Base-by-base conservation (phyloP, 192 early-diverging fungal genomes). In the Podochytrium sp. region DNA sequence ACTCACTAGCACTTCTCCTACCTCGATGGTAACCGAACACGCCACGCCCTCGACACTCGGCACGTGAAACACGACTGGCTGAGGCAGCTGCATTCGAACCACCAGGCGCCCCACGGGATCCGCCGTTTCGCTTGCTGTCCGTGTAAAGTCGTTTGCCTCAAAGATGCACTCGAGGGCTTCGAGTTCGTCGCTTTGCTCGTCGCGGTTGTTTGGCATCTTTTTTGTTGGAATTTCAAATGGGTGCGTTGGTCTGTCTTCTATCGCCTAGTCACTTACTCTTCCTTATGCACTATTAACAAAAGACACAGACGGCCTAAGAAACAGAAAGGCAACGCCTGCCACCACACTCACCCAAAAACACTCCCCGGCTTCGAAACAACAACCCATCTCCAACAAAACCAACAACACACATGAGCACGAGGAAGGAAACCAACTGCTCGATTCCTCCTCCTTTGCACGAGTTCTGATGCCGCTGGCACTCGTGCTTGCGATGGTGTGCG, bases 381-480 rank as follows among this genome's bases (percentile, higher is more conserved):
- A 47, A 47, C n/a, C n/a, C n/a, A n/a, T n/a, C n/a, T n/a, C n/a
- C n/a, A n/a, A n/a, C n/a, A n/a, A n/a, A n/a, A n/a, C n/a, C n/a
- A n/a, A 49, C 12, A 49, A 49, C 12, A 49, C n/a, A 49, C 47
- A n/a, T 14, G n/a, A 49, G 12, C 47, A 14, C n/a, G 12, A 49
- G 12, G 63, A 65, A 14, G 63, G 63, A 43, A 65, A 65, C 37
- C 27, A 42, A 4, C 41, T 65, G 3, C 40, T 65, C 14, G 23
- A n/a, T n/a, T 41, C 40, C 27, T 40, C 10, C 5, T 42, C 41
- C 33, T 49, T 40, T 14, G n/a, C 39, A 4, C 3, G 63, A 32
- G 16, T 65, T 34, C 41, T 65, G 40, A 49, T 65, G 40, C 63
- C 63, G 16, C 63, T 65, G 40, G 63, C 63, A 20, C 32, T 14